Evolutionary conservation across 305 asterid species (phyloP), one percentile per base, ranked within the genome.

Genomic region (Fraxinus nigra): DNA sequence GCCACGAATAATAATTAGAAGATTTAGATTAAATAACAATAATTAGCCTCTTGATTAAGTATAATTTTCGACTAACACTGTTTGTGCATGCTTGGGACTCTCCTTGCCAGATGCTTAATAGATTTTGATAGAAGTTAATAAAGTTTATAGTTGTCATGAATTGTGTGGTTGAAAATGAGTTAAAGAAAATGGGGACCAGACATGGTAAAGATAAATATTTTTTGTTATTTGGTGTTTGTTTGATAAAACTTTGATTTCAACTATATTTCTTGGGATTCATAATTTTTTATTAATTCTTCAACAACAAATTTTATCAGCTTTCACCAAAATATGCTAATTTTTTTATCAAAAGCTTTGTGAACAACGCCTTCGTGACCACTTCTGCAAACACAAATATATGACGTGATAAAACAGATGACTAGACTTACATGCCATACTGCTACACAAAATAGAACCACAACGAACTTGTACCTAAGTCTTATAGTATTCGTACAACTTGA

Each of bases 401-500:
- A 18, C 20, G 65, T 54, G 56, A 13, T 46, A 46, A 46, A 54
- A 54, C 22, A n/a, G 10, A 54, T 54, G 9, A n/a, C 24, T 16
- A 54, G 9, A 54, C 8, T 54, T 7, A n/a, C 26, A 5, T 54
- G 65, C 65, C 65, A 54, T 5, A 54, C 6, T 5, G 26, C 14
- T 1, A 5, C 26, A n/a, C 10, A 16, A 54, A 16, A n/a, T 54
- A n/a, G 51, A 43, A 10, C 16, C 16, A 43, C 14, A 43, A 4
- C 51, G 4, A 43, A 43, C 72, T 65, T 65, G 35, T 65, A 65
- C 72, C n/a, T 65, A 65, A 65, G 35, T 65, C 70, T 81, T 56
- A 30, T 86, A 87, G 22, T 90, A 89, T 30, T 89, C 88, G 22
- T 85, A 89, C 83, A 89, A 79, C 80, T 87, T 89, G 35, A 87